These are phyloP conservation scores for Isatis tinctoria DNA, from an alignment of 345 rosid genomes.

Conservation along the genomic window DNA sequence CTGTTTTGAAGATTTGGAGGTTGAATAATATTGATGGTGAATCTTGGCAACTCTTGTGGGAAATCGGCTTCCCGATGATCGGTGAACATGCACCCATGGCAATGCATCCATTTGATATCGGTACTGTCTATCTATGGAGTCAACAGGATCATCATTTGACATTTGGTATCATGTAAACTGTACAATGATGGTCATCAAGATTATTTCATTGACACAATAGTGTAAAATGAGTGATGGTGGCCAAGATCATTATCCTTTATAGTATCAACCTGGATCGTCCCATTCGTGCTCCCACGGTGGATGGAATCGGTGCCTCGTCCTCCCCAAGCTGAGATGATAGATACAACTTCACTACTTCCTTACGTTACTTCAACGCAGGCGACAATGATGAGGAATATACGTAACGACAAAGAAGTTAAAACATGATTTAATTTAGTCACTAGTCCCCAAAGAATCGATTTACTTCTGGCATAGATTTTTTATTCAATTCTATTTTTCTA, in stretches of 20 bases:
- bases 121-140: constrained; percentile 10
- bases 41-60: background rate
- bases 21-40: background rate
- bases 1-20: background rate
- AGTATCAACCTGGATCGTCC: background rate
- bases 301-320: constrained; percentile 1
- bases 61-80: background rate
- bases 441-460: background rate
- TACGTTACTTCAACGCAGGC: background rate
- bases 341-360: background rate
- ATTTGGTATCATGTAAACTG: background rate
- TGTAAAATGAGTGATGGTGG: background rate
- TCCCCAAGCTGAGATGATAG: constrained; percentile 1
- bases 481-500: too few relatives aligned
- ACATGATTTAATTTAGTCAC: background rate
- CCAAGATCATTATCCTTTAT: background rate
- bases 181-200: background rate
- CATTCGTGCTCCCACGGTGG: background rate
- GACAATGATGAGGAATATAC: background rate
- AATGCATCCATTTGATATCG: background rate
- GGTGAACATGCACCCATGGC: background rate
- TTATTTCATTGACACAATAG: background rate
- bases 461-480: too few relatives aligned
- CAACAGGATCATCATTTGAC: background rate
- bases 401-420: background rate